Percentiles rank a stretch among this genome's conserved stretches.
phyloP scores from a whole-genome alignment of 257 asterid genomes.

The Solanum chiquidenum region DNA sequence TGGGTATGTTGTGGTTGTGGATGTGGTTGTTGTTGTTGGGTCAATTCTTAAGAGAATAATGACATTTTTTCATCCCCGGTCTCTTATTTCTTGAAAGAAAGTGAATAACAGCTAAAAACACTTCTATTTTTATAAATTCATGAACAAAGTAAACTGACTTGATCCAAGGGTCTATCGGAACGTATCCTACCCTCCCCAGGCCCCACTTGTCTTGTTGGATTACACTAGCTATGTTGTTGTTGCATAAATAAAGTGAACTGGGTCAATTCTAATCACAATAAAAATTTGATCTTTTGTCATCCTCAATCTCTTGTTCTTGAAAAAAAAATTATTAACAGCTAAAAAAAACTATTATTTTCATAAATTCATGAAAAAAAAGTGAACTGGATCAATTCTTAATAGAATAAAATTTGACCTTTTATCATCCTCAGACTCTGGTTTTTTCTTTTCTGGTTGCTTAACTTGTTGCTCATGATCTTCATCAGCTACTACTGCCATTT shows the following conservation, averaged over 20 bases:
- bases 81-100: constrained; percentile 18
- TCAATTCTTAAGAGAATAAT: background rate
- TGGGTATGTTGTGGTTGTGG: background rate
- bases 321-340: background rate
- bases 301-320: constrained; percentile 44
- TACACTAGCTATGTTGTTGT: background rate
- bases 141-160: background rate
- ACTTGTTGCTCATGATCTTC: constrained; percentile 25
- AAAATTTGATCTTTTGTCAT: constrained; percentile 44
- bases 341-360: background rate
- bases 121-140: background rate
- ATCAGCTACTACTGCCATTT: constrained; percentile 58
- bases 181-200: background rate
- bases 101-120: background rate
- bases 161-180: background rate
- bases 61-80: constrained; percentile 64
- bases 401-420: constrained; percentile 34
- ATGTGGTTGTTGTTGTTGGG: background rate
- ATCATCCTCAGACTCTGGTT: constrained; percentile 51
- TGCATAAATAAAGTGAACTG: background rate
- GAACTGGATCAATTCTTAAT: background rate
- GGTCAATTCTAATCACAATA: background rate
- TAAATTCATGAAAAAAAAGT: background rate
- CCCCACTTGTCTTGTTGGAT: background rate
- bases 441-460: constrained; percentile 39